A percentile compares a stretch with the other conserved stretches of the same genome.
Evolutionary conservation across 306 rosid genomes (phyloP).

Genomic region (Myrica gale): DNA sequence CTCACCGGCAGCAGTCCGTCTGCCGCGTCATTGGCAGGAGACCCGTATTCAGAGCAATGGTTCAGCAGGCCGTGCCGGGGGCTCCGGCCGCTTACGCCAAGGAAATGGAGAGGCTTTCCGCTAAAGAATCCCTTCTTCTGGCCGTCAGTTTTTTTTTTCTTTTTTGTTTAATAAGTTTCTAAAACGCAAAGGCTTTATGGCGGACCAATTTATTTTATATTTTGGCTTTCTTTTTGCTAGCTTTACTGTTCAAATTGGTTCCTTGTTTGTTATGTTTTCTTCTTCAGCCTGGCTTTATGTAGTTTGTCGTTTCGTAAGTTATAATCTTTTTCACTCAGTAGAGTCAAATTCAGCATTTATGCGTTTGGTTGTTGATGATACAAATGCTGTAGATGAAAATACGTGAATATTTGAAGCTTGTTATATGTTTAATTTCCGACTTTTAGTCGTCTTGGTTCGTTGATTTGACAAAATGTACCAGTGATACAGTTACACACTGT

Average conservation of each 20-base stretch:
- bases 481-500: background rate
- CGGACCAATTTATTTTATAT: background rate
- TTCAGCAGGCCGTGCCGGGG: conserved; percentile 77
- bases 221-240: background rate
- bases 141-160: conserved; percentile 52
- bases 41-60: conserved; percentile 62
- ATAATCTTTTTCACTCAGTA: background rate
- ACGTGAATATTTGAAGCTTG: background rate
- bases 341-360: conserved; percentile 3
- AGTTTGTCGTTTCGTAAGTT: background rate
- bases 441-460: background rate
- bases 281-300: background rate
- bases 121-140: conserved; percentile 95
- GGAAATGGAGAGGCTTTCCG: conserved; percentile 99
- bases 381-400: background rate
- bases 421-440: background rate
- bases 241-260: background rate
- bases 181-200: background rate
- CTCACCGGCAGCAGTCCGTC: conserved; percentile 17
- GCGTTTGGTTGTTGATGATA: background rate
- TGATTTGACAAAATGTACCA: background rate
- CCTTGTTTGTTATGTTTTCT: background rate
- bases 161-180: background rate
- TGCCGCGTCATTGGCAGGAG: conserved; percentile 21
- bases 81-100: conserved; percentile 88